Evolutionary conservation across 2,329 filamentous ascomycete species (phyloP), one percentile per base, ranked within the genome.

Genomic region (Calcarisporium arbuscula): DNA sequence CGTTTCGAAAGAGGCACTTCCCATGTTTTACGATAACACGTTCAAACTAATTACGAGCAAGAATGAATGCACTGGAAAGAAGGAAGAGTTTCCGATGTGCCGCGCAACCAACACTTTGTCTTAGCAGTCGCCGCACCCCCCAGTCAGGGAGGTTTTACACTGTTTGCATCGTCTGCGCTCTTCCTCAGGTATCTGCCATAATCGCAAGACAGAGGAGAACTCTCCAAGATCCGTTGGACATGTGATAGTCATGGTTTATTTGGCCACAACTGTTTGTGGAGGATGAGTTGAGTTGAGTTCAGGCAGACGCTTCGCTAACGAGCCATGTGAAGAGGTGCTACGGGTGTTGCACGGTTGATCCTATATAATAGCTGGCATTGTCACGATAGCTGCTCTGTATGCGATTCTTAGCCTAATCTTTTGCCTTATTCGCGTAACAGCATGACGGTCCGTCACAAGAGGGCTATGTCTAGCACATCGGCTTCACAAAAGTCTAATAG

Each of bases 221-320:
- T 37, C n/a, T 28, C 25, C 16, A 37, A 37, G 30, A 32, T 37
- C 5, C 30, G 35, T 4, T 37, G 35, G 35, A 32, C 17, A 12
- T 28, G 10, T 3, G 12, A 33, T n/a, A 37, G 30, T 14, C 29
- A 37, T n/a, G 35, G 35, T 2, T 37, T 20, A 5, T 37, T 30
- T 17, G 16, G 25, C 4, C 16, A 20, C 14, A 18, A 30, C 9
- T 7, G n/a, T n/a, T n/a, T n/a, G n/a, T n/a, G n/a, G n/a, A n/a
- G n/a, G n/a, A n/a, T n/a, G n/a, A n/a, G n/a, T n/a, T n/a, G n/a
- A n/a, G n/a, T n/a, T n/a, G n/a, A n/a, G n/a, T n/a, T n/a, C n/a
- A n/a, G n/a, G n/a, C n/a, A n/a, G n/a, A n/a, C n/a, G n/a, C n/a
- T n/a, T n/a, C n/a, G n/a, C n/a, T n/a, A n/a, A n/a, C n/a, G n/a